Evolutionary conservation across 179 eudicot genomes (phyloP).

Genomic region (Monotropa hypopitys): DNA sequence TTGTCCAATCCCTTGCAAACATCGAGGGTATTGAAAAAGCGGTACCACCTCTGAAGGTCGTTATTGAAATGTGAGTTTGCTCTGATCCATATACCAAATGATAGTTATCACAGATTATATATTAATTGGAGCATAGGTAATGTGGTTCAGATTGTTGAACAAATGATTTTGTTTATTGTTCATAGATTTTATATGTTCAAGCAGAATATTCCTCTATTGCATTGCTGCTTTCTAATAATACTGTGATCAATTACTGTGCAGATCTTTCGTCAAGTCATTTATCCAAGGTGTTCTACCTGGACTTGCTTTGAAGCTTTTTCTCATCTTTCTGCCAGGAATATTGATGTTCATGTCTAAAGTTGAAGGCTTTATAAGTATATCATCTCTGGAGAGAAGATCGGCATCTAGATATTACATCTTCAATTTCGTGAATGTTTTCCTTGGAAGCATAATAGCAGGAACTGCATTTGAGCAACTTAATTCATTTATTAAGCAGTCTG

Average conservation of each 20-base stretch:
- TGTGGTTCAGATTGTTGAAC: background rate
- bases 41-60: constrained; percentile 45
- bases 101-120: background rate
- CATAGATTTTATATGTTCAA: background rate
- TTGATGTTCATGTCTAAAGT: constrained; percentile 85
- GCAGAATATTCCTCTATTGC: background rate
- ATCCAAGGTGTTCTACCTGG: constrained; percentile 86
- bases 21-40: constrained; percentile 65
- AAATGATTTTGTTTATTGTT: background rate
- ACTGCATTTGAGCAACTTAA: constrained; percentile 67
- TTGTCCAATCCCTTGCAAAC: constrained; percentile 82
- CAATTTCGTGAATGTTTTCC: constrained; percentile 81
- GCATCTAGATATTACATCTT: constrained; percentile 80
- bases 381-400: constrained; percentile 69
- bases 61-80: constrained; percentile 56
- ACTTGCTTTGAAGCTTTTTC: constrained; percentile 83
- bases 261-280: constrained; percentile 55
- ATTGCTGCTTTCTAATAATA: background rate
- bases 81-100: background rate
- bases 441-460: constrained; percentile 65
- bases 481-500: constrained; percentile 38
- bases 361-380: constrained; percentile 65
- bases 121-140: background rate
- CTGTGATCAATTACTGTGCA: constrained; percentile 20
- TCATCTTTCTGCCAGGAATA: constrained; percentile 72